These are phyloP conservation scores for Medakamo hakoo DNA, from an alignment of 139 green algal species.

Conservation along the genomic window DNA sequence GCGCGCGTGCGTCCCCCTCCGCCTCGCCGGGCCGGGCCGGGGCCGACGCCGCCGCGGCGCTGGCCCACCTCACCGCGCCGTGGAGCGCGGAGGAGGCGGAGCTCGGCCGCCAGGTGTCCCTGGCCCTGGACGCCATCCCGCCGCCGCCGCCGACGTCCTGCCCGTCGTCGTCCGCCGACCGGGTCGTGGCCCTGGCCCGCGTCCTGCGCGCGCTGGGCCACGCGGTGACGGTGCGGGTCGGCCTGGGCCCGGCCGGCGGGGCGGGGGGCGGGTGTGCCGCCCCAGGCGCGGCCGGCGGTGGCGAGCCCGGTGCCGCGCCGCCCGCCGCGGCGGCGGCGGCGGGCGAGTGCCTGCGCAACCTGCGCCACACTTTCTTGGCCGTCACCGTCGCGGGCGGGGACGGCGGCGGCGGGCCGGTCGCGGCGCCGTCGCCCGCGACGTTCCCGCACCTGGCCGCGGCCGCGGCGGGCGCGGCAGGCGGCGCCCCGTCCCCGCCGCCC, in stretches of 20 bases:
- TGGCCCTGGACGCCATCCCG: neutral
- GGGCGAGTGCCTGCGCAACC: constrained; percentile 34
- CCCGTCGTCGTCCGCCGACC: no score
- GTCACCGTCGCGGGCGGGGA: constrained; percentile 4
- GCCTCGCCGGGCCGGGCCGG: no score
- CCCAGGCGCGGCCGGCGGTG: no score
- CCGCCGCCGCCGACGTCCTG: neutral
- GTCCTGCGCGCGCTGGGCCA: constrained; percentile 19
- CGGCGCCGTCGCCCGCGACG: no score
- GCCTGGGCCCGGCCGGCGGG: constrained; percentile 25
- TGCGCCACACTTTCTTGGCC: constrained; percentile 45
- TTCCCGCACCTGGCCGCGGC: no score
- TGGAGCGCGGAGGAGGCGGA: neutral
- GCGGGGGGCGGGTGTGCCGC: no score
- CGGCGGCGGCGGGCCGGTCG: neutral
- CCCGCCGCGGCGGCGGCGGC: constrained; percentile 6
- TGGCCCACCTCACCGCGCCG: neutral
- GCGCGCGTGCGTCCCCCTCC: neutral
- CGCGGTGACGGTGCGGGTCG: constrained; percentile 22
- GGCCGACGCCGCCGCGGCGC: no score
- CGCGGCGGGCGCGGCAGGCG: no score
- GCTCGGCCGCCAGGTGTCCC: neutral
- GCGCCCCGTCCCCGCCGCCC: no score
- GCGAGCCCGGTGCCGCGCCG: no score
- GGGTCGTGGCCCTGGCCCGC: constrained; percentile 20